These are phyloP conservation scores for Picochlorum costavermella DNA, from an alignment of 139 green algal species.

Conservation along the genomic window DNA sequence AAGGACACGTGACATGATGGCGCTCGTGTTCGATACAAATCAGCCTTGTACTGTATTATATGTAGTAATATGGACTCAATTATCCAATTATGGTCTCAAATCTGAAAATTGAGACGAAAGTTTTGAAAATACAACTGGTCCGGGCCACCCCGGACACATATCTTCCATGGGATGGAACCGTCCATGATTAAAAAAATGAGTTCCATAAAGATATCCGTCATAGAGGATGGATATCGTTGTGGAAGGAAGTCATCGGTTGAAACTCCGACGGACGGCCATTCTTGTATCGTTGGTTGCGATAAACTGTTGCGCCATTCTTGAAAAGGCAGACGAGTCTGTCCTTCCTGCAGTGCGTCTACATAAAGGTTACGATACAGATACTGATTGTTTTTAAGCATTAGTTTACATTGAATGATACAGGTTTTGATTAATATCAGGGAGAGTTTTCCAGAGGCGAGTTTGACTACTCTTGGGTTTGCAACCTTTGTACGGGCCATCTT, in stretches of 20 bases:
- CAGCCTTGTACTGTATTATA: too few relatives aligned
- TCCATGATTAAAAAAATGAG: too few relatives aligned
- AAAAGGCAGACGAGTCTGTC: constrained; percentile 34
- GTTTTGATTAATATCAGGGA: constrained; percentile 62
- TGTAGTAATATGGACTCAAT: too few relatives aligned
- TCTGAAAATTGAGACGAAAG: too few relatives aligned
- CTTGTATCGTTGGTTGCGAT: constrained; percentile 23
- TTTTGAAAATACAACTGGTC: too few relatives aligned
- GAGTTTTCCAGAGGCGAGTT: constrained; percentile 41
- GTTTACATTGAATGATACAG: background rate
- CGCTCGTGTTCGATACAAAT: too few relatives aligned
- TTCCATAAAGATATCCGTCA: too few relatives aligned
- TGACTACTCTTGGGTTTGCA: constrained; percentile 48
- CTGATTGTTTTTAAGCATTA: background rate
- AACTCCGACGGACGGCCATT: background rate
- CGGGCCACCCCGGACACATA: too few relatives aligned
- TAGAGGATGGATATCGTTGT: background rate
- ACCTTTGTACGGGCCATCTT: constrained; percentile 58
- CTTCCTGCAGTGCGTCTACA: constrained; percentile 24
- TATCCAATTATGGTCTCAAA: too few relatives aligned
- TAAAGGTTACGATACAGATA: background rate
- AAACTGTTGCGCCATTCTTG: constrained; percentile 35
- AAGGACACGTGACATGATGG: too few relatives aligned
- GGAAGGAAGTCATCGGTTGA: background rate
- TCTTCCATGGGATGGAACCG: too few relatives aligned